phyloP scores from a whole-genome alignment of 352 stramenopile genomes.

The Phytophthora syringae region DNA sequence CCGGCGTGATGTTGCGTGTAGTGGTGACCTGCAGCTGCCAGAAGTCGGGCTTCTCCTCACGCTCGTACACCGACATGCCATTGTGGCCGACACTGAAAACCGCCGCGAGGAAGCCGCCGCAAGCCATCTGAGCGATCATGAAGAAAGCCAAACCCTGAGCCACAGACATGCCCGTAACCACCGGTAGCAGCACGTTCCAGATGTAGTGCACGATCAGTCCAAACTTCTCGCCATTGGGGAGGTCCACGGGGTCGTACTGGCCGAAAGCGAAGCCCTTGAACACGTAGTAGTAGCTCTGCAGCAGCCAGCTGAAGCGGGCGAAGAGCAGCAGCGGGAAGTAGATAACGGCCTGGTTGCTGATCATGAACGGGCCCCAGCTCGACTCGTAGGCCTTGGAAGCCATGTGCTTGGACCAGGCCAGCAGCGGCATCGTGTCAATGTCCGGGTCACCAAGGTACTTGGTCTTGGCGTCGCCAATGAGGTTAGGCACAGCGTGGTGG shows the following conservation, averaged over 20 bases:
- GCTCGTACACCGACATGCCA: constrained; percentile 98
- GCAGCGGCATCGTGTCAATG: constrained; percentile 98
- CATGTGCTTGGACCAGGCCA: constrained; percentile 98
- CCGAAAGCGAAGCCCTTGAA: constrained; percentile 89
- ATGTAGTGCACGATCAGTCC: constrained; percentile 90
- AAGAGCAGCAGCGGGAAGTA: constrained; percentile 99
- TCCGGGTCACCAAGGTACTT: constrained; percentile 94
- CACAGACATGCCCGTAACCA: constrained; percentile 70
- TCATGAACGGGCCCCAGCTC: constrained; percentile 88
- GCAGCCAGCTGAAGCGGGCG: constrained; percentile 96
- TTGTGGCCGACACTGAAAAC: constrained; percentile 99
- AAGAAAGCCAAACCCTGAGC: constrained; percentile 82
- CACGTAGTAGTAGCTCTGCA: constrained; percentile 96
- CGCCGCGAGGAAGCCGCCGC: constrained; percentile 94
- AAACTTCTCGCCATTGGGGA: constrained; percentile 80
- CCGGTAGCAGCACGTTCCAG: constrained; percentile 91
- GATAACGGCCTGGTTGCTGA: constrained; percentile 93
- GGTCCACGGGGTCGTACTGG: constrained; percentile 87
- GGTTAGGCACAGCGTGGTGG: constrained; percentile 98
- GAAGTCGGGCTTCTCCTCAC: constrained; percentile 96
- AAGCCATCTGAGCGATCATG: constrained; percentile 87
- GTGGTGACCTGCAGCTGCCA: constrained; percentile 99
- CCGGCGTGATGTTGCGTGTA: constrained; percentile 95
- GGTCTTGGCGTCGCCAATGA: constrained; percentile 91
- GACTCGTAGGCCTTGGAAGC: constrained; percentile 87